Base-by-base conservation (phyloP, 1,284 basidiomycete genomes). In the Naganishia sp. region DNA sequence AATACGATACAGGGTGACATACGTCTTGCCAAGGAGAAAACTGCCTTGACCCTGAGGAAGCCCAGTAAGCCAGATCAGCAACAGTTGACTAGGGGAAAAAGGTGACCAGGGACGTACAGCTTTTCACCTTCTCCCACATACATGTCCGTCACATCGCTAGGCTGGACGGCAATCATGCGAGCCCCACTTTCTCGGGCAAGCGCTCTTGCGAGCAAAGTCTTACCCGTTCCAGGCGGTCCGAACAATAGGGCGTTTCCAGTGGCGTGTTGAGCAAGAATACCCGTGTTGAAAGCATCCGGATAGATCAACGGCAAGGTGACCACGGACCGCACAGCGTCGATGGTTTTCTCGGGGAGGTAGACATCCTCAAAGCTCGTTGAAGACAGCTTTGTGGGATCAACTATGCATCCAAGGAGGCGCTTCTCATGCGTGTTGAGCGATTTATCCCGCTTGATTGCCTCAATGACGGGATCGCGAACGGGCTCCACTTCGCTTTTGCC, bases 91-190 rank as follows among this genome's bases (percentile, higher is more conserved):
- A 21, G 21, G 21, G 21, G 18, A 42, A n/a, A 18, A 16, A 6
- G 18, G 4, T 16, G 15, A 46, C 39, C 18, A 10, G 25, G 6
- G 10, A 73, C 77, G 69, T 57, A 77, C 72, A 96, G 88, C 76
- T 96, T 94, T 77, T 98, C 94, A 49, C 92, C 92, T 82, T 97
- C 94, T 43, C 92, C 92, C 42, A 94, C 90, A 79, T 93, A 95
- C 91, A 77, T 72, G 63, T 72, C 77, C 66, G 77, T 76, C 45
- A 77, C 69, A 57, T 73, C 72, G 64, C 55, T 89, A 86, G 76
- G 74, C 72, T 75, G 68, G 7, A 94, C 84, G 16, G 87, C 86
- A 73, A 94, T 80, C 92, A 94, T 94, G 55, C 90, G 84, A 70
- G 90, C 92, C 0, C 91, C 92, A 53, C 90, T 90, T 77, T 94